Evolutionary conservation across 768 basidiomycete genomes (phyloP).

Genomic region (Boletus eberwhitei): DNA sequence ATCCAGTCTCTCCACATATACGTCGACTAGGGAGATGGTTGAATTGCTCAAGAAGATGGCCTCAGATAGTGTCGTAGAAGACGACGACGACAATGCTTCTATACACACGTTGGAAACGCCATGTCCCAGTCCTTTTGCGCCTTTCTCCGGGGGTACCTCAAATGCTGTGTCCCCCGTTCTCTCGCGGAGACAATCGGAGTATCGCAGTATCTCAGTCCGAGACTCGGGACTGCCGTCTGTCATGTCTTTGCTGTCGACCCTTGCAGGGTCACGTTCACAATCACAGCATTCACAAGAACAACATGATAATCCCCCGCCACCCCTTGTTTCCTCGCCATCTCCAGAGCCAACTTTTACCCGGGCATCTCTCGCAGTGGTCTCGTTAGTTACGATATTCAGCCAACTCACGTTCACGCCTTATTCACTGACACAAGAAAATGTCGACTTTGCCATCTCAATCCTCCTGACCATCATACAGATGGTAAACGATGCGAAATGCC

Average conservation of each 20-base stretch:
- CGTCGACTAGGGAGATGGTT: slow-evolving; percentile 30
- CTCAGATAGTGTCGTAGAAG: slow-evolving; percentile 32
- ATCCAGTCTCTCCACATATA: slow-evolving; percentile 15
- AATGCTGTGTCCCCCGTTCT: slow-evolving; percentile 47
- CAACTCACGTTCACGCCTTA: slow-evolving; percentile 70
- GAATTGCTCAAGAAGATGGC: slow-evolving; percentile 43
- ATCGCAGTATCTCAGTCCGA: slow-evolving; percentile 38
- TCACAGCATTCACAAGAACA: slow-evolving; percentile 44
- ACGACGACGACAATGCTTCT: slow-evolving; percentile 43
- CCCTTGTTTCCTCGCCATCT: slow-evolving; percentile 24
- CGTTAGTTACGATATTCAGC: slow-evolving; percentile 63
- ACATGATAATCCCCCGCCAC: slow-evolving; percentile 34
- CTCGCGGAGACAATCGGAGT: slow-evolving; percentile 60
- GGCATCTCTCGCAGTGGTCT: slow-evolving; percentile 57
- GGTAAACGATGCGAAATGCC: slow-evolving; percentile 43
- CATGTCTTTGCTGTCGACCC: slow-evolving; percentile 61
- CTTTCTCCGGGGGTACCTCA: slow-evolving; percentile 32
- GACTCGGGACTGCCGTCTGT: slow-evolving; percentile 54
- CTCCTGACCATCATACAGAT: slow-evolving; percentile 52
- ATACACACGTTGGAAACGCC: slow-evolving; percentile 38
- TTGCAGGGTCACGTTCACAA: slow-evolving; percentile 62
- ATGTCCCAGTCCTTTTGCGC: slow-evolving; percentile 32
- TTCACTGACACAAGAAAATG: slow-evolving; percentile 43
- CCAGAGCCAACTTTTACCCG: slow-evolving; percentile 37
- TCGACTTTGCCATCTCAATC: slow-evolving; percentile 51